phyloP scores from a whole-genome alignment of 169 alveolate genomes.

The Eimeria sp. region DNA sequence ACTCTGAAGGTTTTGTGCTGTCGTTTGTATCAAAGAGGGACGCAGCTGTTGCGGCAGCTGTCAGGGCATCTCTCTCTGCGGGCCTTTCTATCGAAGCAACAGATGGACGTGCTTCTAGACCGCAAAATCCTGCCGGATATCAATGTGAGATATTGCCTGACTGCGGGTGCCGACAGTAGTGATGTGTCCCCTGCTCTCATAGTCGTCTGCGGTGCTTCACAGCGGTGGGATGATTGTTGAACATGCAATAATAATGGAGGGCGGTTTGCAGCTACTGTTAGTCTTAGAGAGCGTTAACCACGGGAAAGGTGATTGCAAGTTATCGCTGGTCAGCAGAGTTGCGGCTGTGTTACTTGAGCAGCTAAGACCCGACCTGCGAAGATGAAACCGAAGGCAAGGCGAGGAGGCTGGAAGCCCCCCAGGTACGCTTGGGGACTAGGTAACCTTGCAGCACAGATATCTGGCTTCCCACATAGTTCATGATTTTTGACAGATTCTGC shows the following conservation, averaged over 20 bases:
- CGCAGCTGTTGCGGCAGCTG: conserved; percentile 60
- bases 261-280: neutral
- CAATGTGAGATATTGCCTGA: neutral
- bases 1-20: conserved; percentile 90
- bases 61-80: conserved; percentile 55
- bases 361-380: neutral
- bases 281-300: neutral
- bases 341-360: neutral
- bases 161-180: neutral
- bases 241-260: neutral
- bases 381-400: conserved; percentile 18
- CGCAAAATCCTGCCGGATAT: neutral
- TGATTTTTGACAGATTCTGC: neutral
- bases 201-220: neutral
- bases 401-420: conserved; percentile 75
- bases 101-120: neutral
- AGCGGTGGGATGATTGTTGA: neutral
- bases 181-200: neutral
- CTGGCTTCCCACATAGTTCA: neutral
- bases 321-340: neutral
- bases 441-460: neutral
- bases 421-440: neutral
- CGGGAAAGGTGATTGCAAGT: neutral
- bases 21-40: conserved; percentile 56
- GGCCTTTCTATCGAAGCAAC: conserved; percentile 28